phyloP scores from a whole-genome alignment of 192 early-diverging fungal species.

The Coemansia sp. region DNA sequence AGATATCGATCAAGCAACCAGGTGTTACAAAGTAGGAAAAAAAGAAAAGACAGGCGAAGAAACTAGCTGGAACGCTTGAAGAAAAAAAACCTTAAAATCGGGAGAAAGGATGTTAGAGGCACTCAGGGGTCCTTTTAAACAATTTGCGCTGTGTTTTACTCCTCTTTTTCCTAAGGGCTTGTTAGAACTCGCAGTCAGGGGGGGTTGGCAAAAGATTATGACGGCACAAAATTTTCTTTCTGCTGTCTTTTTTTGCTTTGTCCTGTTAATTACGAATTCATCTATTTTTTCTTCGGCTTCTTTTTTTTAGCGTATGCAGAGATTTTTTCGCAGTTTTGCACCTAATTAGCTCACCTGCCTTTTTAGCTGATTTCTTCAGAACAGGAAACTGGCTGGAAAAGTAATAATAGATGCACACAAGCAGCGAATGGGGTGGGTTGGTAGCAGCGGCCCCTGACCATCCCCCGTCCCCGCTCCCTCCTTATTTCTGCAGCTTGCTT shows the following conservation, averaged over 20 bases:
- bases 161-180: background rate
- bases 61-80: background rate
- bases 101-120: background rate
- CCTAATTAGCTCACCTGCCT: slow-evolving; percentile 2
- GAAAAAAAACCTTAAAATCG: background rate
- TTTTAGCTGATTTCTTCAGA: slow-evolving; percentile 1
- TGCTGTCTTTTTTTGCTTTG: background rate
- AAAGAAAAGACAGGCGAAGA: background rate
- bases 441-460: slow-evolving; percentile 5
- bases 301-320: slow-evolving; percentile 8
- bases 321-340: background rate
- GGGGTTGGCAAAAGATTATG: no score
- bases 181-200: background rate
- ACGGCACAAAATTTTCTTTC: background rate
- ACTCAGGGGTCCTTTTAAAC: background rate
- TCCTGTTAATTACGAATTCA: background rate
- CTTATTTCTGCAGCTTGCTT: no score
- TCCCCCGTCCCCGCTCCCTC: background rate
- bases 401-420: background rate
- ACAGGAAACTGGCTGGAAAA: slow-evolving; percentile 4
- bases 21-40: no score
- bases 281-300: background rate
- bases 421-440: background rate
- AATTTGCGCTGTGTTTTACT: background rate
- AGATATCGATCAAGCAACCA: background rate